These are phyloP conservation scores for Penicillium manginii DNA, from an alignment of 495 filamentous ascomycete species.

Conservation along the genomic window DNA sequence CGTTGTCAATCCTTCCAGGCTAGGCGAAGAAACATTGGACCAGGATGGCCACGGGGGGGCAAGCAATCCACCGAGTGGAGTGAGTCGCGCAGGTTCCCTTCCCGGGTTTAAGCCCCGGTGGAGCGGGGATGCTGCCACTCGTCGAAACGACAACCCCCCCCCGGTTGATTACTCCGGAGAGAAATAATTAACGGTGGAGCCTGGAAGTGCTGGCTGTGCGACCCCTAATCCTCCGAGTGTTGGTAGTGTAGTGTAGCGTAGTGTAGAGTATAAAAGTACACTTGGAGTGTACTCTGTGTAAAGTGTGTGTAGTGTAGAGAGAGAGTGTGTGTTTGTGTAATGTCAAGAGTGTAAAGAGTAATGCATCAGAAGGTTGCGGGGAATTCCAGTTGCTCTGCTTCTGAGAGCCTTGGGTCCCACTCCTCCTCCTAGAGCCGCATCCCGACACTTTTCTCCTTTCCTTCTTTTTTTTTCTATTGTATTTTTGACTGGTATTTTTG, in stretches of 20 bases:
- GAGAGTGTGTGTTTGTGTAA: too few relatives aligned
- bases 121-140: slow-evolving; percentile 8
- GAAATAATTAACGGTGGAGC: slow-evolving; percentile 18
- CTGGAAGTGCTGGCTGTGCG: slow-evolving; percentile 5
- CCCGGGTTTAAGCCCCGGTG: slow-evolving; percentile 18
- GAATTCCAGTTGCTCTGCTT: slow-evolving; percentile 15
- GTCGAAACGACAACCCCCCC: neutral
- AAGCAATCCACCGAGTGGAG: slow-evolving; percentile 7
- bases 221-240: slow-evolving; percentile 9
- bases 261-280: neutral
- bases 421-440: too few relatives aligned
- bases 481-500: too few relatives aligned
- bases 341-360: too few relatives aligned
- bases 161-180: slow-evolving; percentile 26
- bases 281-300: too few relatives aligned
- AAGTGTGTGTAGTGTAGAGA: slow-evolving; percentile 4
- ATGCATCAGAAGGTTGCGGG: slow-evolving; percentile 14
- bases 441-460: too few relatives aligned
- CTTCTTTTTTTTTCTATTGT: too few relatives aligned
- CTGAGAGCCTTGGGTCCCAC: too few relatives aligned
- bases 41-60: neutral
- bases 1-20: slow-evolving; percentile 4
- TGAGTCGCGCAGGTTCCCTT: slow-evolving; percentile 29
- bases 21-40: neutral
- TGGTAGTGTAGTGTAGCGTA: neutral